Evolutionary conservation across 495 filamentous ascomycete genomes (phyloP), one percentile per base, ranked within the genome.

Genomic region (Apodospora peruviana): DNA sequence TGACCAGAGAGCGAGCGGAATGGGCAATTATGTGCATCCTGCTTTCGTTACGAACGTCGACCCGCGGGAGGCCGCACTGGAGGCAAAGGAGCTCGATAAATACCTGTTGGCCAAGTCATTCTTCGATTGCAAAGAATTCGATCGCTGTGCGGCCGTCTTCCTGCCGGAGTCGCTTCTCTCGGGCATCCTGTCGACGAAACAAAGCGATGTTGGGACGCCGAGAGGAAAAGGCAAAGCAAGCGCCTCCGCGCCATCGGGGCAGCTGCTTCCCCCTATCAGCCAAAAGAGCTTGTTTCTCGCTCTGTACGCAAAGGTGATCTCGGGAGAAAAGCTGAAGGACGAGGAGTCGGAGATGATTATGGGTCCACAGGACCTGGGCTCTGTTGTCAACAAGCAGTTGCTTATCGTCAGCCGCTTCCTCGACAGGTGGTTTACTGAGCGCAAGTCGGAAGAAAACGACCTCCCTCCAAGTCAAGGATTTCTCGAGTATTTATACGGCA

Each of bases 301-400:
- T 1, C 73, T 97, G 12, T 99, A 99, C 55, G 87, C 94, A 18
- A 94, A 89, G 51, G 90, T 86, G 58, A 78, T 99, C 45, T 84
- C 91, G 1, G 94, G 94, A 2, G 94, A 97, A 71, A 99, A 99
- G 72, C 80, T 86, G 43, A 95, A 88, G 65, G 86, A 96, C 62
- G 94, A 99, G 60, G 94, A 96, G 25, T 87, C 87, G 21, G 94
- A 99, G 69, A 97, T 96, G 89, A 86, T 99, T 5, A 76, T 99
- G 64, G 94, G 94, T 0, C 94, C 94, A 0, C 80, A 88, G 25
- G 94, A 99, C 65, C 82, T 87, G 14, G 90, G 89, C 0, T 77
- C 80, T 38, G 87, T 88, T 4, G 68, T 81, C 43, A 97, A 99
- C 63, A 87, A 86, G 56, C 88, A 96, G 64, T 65, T 97, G 2